These are phyloP conservation scores for Ceriops tagal DNA, from an alignment of 345 rosid species.

Conservation along the genomic window DNA sequence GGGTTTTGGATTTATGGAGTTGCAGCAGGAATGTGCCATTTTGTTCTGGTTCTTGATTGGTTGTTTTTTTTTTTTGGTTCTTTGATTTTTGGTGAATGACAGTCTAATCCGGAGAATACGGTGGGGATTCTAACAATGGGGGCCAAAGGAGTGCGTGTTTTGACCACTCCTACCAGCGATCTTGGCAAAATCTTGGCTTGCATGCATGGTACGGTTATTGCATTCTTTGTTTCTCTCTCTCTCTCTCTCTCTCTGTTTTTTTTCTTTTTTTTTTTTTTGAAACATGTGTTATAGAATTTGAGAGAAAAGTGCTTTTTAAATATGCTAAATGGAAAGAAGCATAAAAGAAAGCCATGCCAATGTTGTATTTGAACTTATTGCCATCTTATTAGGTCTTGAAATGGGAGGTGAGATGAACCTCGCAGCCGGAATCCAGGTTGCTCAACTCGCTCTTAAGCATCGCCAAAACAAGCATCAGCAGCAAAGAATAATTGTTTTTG, in stretches of 20 bases:
- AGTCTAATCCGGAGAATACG: slow-evolving; percentile 86
- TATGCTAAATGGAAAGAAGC: too few relatives aligned
- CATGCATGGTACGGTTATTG: slow-evolving; percentile 55
- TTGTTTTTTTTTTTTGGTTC: background rate
- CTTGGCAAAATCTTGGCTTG: slow-evolving; percentile 74
- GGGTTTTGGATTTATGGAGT: background rate
- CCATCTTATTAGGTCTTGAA: slow-evolving; percentile 50
- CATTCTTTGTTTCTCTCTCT: background rate
- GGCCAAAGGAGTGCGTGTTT: slow-evolving; percentile 75
- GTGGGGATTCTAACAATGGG: slow-evolving; percentile 82
- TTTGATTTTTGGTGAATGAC: slow-evolving; percentile 6
- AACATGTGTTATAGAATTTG: background rate
- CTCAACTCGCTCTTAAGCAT: slow-evolving; percentile 97
- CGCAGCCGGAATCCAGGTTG: slow-evolving; percentile 83
- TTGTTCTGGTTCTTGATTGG: background rate
- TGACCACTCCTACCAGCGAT: slow-evolving; percentile 75
- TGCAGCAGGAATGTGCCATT: background rate
- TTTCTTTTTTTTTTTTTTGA: background rate
- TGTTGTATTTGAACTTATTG: too few relatives aligned
- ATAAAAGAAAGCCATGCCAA: too few relatives aligned
- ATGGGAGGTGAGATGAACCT: slow-evolving; percentile 91
- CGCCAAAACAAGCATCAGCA: slow-evolving; percentile 96
- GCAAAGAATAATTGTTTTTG: slow-evolving; percentile 89
- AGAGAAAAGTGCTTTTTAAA: too few relatives aligned
- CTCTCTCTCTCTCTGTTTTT: background rate